Evolutionary conservation across 2,329 filamentous ascomycete species (phyloP), one percentile per base, ranked within the genome.

Genomic region (Xylaria arbuscula): DNA sequence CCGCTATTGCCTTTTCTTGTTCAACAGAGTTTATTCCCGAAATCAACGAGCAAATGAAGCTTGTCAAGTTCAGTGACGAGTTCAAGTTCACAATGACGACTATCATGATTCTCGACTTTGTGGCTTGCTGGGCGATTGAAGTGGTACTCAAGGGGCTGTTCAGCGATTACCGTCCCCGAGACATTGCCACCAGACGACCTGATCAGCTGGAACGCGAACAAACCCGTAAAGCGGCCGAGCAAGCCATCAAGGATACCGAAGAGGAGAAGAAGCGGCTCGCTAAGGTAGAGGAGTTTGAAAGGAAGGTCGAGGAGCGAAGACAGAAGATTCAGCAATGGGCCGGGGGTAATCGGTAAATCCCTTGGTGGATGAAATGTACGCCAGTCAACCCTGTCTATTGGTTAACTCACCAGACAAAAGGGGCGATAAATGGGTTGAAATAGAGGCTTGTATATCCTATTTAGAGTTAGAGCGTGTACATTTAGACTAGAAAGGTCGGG

Each of bases 21-120:
- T 95, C 94, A 7, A 97, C 95, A 1, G 96, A 99, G 80, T 93
- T 99, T 76, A 86, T 98, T 57, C 96, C 96, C 2, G 96, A 98
- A 79, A 90, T 99, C 81, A 99, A 98, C 82, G 88, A 95, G 81
- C 91, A 93, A 81, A 91, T 99, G 83, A 93, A 92, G 77, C 89
- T 99, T 0, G 96, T 99, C 4, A 93, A 93, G 2, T 99, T 99
- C 81, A 91, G 85, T 38, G 86, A 86, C 2, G 93, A 97, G 75
- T 99, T 99, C 87, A 97, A 97, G 85, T 78, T 87, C 51, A 95
- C 91, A 61, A 90, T 99, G 84, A 97, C 93, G 0, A 81, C 83
- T 0, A 86, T 93, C 76, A 99, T 99, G 96, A 80, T 94, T 7
- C 76, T 95, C 42, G 96, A 99, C 81, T 99, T 94, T 78, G 88